phyloP scores from a whole-genome alignment of 2,329 filamentous ascomycete species.

The Cryphonectria carpinicola region DNA sequence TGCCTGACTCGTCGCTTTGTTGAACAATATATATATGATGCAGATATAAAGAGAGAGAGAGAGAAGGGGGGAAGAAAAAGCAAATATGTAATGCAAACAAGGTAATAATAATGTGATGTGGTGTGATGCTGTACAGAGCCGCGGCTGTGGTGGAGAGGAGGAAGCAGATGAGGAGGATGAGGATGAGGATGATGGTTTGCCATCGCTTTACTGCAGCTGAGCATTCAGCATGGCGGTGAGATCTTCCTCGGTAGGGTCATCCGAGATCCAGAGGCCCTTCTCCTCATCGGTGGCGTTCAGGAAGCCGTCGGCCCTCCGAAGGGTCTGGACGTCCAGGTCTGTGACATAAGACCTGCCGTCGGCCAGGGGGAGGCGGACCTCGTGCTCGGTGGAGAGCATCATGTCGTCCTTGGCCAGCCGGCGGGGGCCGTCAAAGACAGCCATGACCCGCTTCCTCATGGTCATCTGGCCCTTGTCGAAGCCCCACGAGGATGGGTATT shows the following conservation, averaged over 20 bases:
- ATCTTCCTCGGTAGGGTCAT: conserved; percentile 68
- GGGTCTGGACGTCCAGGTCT: conserved; percentile 87
- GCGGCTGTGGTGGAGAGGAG: not conserved
- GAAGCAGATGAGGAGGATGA: not conserved
- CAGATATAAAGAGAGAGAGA: not conserved
- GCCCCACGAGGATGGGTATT: conserved; percentile 94
- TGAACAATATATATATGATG: not conserved
- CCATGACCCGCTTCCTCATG: conserved; percentile 96
- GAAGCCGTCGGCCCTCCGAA: conserved; percentile 86
- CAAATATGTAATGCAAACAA: not conserved
- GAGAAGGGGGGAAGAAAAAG: too few relatives aligned
- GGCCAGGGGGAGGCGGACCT: conserved; percentile 82
- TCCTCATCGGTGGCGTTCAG: conserved; percentile 80
- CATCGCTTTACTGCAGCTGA: conserved; percentile 17
- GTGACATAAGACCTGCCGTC: conserved; percentile 83
- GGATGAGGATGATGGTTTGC: not conserved
- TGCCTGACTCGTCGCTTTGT: not conserved
- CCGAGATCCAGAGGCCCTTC: conserved; percentile 81
- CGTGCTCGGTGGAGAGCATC: conserved; percentile 95
- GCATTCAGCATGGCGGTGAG: conserved; percentile 61
- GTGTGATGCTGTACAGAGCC: not conserved
- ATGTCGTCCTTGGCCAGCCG: conserved; percentile 97
- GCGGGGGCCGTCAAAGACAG: conserved; percentile 85
- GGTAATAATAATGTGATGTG: not conserved
- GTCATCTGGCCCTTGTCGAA: conserved; percentile 92